Conservation (phyloP, 1,284 basidiomycete species). For the Entoloma clypeatum region DNA sequence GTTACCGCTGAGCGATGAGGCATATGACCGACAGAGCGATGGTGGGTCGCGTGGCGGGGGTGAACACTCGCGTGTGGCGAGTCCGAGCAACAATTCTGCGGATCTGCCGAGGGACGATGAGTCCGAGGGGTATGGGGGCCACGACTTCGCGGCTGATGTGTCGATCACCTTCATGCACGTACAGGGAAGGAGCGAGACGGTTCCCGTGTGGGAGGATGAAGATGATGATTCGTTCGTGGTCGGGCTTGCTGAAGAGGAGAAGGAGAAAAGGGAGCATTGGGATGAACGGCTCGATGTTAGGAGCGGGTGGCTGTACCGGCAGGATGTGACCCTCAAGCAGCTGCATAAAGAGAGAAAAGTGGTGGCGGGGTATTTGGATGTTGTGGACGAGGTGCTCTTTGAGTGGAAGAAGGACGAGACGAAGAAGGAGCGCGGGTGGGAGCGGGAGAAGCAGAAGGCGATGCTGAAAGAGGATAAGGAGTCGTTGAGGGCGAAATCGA, state of each 20-base stretch:
- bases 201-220: constrained; percentile 78
- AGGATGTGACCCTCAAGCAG: constrained; percentile 54
- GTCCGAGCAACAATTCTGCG: constrained; percentile 40
- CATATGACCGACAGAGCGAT: constrained; percentile 72
- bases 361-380: constrained; percentile 61
- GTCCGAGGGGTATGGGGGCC: constrained; percentile 21
- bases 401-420: constrained; percentile 47
- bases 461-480: constrained; percentile 35
- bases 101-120: constrained; percentile 38
- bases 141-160: constrained; percentile 48
- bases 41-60: constrained; percentile 38
- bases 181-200: constrained; percentile 55
- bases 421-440: constrained; percentile 49
- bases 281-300: constrained; percentile 74
- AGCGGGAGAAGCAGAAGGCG: constrained; percentile 44
- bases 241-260: constrained; percentile 53
- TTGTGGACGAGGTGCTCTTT: constrained; percentile 72
- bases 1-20: constrained; percentile 66
- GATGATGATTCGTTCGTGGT: constrained; percentile 46
- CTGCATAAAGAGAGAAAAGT: constrained; percentile 54
- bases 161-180: constrained; percentile 64
- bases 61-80: constrained; percentile 41
- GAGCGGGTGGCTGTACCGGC: constrained; percentile 75
- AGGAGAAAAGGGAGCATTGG: constrained; percentile 64
- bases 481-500: constrained; percentile 35